A percentile compares a stretch with the other conserved stretches of the same genome.
These are phyloP conservation scores for Uronychia setigera DNA, from an alignment of 73 alveolate species.

Conservation along the genomic window DNA sequence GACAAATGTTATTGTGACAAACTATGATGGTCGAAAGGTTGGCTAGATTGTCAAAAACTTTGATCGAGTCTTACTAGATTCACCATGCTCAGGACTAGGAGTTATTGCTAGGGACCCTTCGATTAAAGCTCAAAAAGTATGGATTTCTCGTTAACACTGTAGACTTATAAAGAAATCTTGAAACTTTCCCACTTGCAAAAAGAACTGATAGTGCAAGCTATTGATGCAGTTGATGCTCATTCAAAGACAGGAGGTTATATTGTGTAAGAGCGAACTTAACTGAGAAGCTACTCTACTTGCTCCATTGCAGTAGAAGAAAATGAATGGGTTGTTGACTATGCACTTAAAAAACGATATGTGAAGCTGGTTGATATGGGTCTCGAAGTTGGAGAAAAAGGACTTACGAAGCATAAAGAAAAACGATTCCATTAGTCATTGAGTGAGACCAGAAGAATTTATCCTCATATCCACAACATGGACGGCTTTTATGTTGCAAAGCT, in stretches of 20 bases:
- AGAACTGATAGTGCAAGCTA: constrained; percentile 98
- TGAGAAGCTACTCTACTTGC: constrained; percentile 98
- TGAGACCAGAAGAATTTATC: constrained; percentile 89
- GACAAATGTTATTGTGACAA: constrained; percentile 93
- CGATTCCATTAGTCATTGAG: constrained; percentile 82
- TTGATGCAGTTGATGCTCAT: constrained; percentile 94
- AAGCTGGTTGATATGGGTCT: constrained; percentile 96
- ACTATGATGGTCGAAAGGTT: constrained; percentile 98
- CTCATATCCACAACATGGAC: constrained; percentile 98
- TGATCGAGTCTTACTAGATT: constrained; percentile 98
- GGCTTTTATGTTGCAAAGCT: constrained; percentile 97
- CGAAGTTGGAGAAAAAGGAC: constrained; percentile 95
- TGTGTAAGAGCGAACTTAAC: constrained; percentile 57
- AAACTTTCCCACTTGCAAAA: constrained; percentile 96
- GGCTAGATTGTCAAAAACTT: constrained; percentile 87
- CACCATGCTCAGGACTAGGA: constrained; percentile 99
- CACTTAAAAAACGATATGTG: constrained; percentile 92
- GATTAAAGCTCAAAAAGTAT: constrained; percentile 92
- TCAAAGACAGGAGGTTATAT: constrained; percentile 95
- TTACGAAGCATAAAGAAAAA: constrained; percentile 88
- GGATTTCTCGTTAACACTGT: not conserved
- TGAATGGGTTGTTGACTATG: constrained; percentile 96
- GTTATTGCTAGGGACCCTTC: constrained; percentile 98
- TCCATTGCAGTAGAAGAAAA: constrained; percentile 98
- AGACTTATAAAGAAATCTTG: constrained; percentile 88